Base-by-base conservation (phyloP, 805 yeast genomes). In the Kuraishia capsulata region DNA sequence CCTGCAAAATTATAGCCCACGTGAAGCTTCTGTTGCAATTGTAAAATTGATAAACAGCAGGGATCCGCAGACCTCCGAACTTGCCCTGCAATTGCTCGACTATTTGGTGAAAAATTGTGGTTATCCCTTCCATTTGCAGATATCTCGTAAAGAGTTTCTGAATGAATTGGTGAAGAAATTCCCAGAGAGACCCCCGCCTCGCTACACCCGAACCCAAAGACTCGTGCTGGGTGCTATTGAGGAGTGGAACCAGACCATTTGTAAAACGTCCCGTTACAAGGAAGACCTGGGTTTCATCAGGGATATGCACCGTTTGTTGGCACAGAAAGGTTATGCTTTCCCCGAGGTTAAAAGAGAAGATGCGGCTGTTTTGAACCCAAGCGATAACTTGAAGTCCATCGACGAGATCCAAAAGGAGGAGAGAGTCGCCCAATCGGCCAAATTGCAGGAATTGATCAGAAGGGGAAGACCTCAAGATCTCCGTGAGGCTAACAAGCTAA, bases 61-160 rank as follows among this genome's bases (percentile, higher is more conserved):
- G 51, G 92, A 84, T 48, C 78, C 94, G 1, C 94, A 85, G 52
- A 82, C 88, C 25, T 76, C 89, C 53, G 96, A 97, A 8, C 61
- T 92, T 46, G 74, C 88, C 2, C 62, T 86, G 29, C 53, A 28
- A 49, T 52, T 75, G 37, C 71, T 92, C 44, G 99, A 92, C 55
- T 86, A 86, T 39, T 66, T 92, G 49, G 98, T 92, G 38, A 92
- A 92, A 63, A 92, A 92, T 65, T 92, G 99, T 64, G 98, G 97
- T 4, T 92, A 90, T 58, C 97, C 98, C 5, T 77, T 92, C 62
- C 98, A 92, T 48, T 68, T 92, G 35, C 98, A 92, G 62, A 86
- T 92, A 38, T 84, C 96, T 3, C 74, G 97, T 43, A 89, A 92
- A 60, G 97, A 90, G 57, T 92, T 92, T 50, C 69, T 92, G 52